phyloP scores from a whole-genome alignment of 1,139 yeast species.

The Hemisphaericaspora subhashii region DNA sequence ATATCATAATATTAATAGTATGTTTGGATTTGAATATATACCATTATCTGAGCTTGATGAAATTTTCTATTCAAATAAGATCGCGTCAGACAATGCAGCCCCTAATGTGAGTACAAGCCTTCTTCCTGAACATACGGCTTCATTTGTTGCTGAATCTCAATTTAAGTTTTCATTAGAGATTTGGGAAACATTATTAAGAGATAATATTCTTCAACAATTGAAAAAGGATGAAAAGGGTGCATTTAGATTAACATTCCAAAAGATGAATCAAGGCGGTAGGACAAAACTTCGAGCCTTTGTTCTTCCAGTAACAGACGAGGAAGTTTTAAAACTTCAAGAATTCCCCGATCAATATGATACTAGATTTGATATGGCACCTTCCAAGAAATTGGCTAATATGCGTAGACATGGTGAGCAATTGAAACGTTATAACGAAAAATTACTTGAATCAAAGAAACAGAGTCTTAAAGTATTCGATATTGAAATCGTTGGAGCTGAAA shows the following conservation, averaged over 20 bases:
- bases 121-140: conserved; percentile 5
- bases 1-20: conserved; percentile 75
- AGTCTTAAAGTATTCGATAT: conserved; percentile 9
- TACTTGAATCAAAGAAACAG: conserved; percentile 5
- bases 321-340: conserved; percentile 25
- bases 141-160: conserved; percentile 68
- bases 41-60: conserved; percentile 72
- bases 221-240: conserved; percentile 15
- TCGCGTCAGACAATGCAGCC: no score
- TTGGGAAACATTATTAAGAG: conserved; percentile 51
- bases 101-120: no score
- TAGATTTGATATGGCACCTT: conserved; percentile 22
- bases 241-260: conserved; percentile 31
- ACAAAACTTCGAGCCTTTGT: conserved; percentile 30
- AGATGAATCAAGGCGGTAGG: conserved; percentile 10
- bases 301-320: conserved; percentile 29
- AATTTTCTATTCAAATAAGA: conserved; percentile 31
- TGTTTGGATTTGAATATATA: conserved; percentile 89
- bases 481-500: neutral
- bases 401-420: conserved; percentile 21
- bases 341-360: conserved; percentile 26
- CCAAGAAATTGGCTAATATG: conserved; percentile 20
- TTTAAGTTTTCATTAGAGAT: conserved; percentile 63
- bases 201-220: conserved; percentile 32
- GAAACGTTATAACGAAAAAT: conserved; percentile 17